Base-by-base conservation (phyloP, 2,329 filamentous ascomycete species). In the Pseudocercospora pini-densiflorae region DNA sequence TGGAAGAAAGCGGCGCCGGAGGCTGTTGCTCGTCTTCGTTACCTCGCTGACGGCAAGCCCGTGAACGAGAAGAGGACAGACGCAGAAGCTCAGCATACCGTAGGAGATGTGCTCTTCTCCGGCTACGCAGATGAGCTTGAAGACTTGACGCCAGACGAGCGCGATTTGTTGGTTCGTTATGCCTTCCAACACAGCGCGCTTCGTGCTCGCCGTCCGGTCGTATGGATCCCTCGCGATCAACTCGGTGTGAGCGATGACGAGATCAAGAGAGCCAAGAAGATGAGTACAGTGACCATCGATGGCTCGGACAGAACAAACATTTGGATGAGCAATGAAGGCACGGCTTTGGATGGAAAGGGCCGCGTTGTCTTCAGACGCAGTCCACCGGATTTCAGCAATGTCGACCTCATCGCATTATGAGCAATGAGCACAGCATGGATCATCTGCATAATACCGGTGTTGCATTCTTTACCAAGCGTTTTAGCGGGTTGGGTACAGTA, bases 211-310 rank as follows among this genome's bases (percentile, higher is more conserved):
- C 87, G 93, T 61, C 95, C 95, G 0, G 92, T 92, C 0, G 89
- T 99, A 27, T 99, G 95, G 95, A 92, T 99, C 53, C 95, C 95
- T 0, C 88, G 90, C 10, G 95, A 99, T 75, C 91, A 95, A 71
- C 80, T 98, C 5, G 95, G 95, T 5, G 87, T 99, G 64, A 93
- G 92, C 71, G 93, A 97, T 73, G 94, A 98, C 72, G 95, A 99
- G 81, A 90, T 98, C 53, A 85, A 85, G 74, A 85, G 92, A 40
- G 97, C 93, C 6, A 86, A 89, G 70, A 84, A 85, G 57, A 91
- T 93, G 77, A 94, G 90, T 76, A 88, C 92, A 66, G 85, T 81
- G 47, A 84, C 85, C 14, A 61, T 73, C 19, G 68, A 72, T 9
- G 65, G 65, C 24, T 66, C 68, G 63, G 69, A 73, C 55, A 75